Evolutionary conservation across 768 basidiomycete genomes (phyloP), one percentile per base, ranked within the genome.

Genomic region (Mycena vulgaris): DNA sequence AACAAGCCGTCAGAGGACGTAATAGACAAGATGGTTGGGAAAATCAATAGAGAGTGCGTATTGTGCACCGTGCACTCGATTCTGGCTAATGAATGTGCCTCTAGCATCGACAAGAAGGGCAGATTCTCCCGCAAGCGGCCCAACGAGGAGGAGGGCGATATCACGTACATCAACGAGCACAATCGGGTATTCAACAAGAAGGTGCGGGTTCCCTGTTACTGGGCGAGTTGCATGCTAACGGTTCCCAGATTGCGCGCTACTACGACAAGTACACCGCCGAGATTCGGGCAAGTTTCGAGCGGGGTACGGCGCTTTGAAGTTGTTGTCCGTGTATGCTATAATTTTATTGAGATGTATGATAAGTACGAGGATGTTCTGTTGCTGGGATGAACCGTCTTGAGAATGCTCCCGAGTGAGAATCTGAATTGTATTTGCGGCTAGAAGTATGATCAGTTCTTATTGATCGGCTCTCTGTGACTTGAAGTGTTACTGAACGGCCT

Each of bases 131-230:
- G 96, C 73, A 97, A 97, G 82, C 87, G 87, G 74, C 89, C 85
- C 79, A 96, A 97, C 84, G 96, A 98, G 76, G 94, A 95, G 59
- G 93, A 97, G 69, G 96, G 95, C 62, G 97, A 98, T 74, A 94
- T 99, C 80, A 99, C 96, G 7, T 99, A 99, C 79, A 99, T 99
- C 89, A 99, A 99, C 86, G 95, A 99, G 81, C 92, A 93, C 81
- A 97, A 98, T 81, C 90, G 95, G 71, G 96, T 98, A 53, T 99
- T 98, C 88, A 98, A 98, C 89, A 96, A 96, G 84, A 98, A 97
- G 92, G 94, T 92, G 30, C 23, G 21, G 80, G 72, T 30, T 35
- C 40, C 48, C 40, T 45, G 59, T 14, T 53, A 11, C 35, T 49
- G 27, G 28, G 23, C 61, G n/a, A 39, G 33, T 37, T 27, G 48